Evolutionary conservation across 495 filamentous ascomycete genomes (phyloP).

Genomic region (Thermochaetoides thermophila): DNA sequence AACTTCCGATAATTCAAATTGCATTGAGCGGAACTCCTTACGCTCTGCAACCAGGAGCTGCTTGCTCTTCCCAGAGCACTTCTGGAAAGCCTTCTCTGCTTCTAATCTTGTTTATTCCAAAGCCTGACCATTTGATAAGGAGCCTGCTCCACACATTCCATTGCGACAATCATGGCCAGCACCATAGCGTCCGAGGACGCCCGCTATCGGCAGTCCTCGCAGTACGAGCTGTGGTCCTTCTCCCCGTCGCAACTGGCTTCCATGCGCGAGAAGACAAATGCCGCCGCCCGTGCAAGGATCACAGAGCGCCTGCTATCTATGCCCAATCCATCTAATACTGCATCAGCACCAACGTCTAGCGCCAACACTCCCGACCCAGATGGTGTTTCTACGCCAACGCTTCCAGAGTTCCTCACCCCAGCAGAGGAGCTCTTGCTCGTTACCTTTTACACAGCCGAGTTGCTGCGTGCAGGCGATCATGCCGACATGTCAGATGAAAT

Average conservation of each 20-base stretch:
- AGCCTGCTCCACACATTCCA: no score
- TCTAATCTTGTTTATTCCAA: no score
- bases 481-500: slow-evolving; percentile 70
- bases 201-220: slow-evolving; percentile 78
- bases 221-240: slow-evolving; percentile 90
- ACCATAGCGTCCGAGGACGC: slow-evolving; percentile 59
- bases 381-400: slow-evolving; percentile 16
- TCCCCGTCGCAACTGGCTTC: slow-evolving; percentile 53
- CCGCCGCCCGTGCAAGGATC: slow-evolving; percentile 55
- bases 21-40: no score
- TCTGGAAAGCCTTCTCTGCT: no score
- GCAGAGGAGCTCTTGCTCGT: slow-evolving; percentile 76
- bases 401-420: slow-evolving; percentile 58
- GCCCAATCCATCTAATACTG: slow-evolving; percentile 9
- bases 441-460: slow-evolving; percentile 59
- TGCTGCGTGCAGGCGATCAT: slow-evolving; percentile 58
- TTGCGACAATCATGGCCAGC: no score
- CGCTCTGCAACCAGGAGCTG: no score
- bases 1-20: no score
- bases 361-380: slow-evolving; percentile 23
- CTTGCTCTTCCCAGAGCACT: no score
- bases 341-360: slow-evolving; percentile 19
- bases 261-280: slow-evolving; percentile 62
- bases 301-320: slow-evolving; percentile 22
- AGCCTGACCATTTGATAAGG: no score